phyloP scores from a whole-genome alignment of 2,329 filamentous ascomycete species.

The Pseudopyricularia cyperi region DNA sequence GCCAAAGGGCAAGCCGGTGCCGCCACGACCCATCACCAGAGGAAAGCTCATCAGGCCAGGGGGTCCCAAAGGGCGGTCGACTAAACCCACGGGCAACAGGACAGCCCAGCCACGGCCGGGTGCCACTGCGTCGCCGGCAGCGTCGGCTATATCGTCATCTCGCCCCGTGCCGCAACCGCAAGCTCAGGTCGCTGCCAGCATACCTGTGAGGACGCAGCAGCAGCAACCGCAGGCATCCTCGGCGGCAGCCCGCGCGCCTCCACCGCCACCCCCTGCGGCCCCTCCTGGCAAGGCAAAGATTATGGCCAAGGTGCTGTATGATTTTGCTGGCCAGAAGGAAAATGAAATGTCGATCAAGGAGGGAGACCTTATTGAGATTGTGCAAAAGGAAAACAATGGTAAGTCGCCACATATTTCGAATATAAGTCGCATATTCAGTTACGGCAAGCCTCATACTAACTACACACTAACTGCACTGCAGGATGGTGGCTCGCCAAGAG shows the following conservation, averaged over 20 bases:
- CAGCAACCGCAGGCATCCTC: constrained; percentile 33
- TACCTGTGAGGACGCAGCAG: constrained; percentile 36
- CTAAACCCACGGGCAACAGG: constrained; percentile 45
- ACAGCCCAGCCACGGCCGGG: constrained; percentile 29
- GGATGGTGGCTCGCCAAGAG: constrained; percentile 95
- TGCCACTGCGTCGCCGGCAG: constrained; percentile 19
- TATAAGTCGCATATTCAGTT: neutral
- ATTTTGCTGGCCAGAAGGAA: constrained; percentile 71
- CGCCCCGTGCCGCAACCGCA: constrained; percentile 14
- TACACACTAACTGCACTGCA: constrained; percentile 28
- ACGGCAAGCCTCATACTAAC: neutral
- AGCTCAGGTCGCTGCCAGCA: constrained; percentile 12
- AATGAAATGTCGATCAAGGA: constrained; percentile 75
- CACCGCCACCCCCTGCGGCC: constrained; percentile 56
- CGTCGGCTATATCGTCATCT: constrained; percentile 4
- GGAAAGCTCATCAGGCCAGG: constrained; percentile 87
- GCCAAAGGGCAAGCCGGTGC: constrained; percentile 74
- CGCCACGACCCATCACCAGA: constrained; percentile 80
- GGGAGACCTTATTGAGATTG: constrained; percentile 73
- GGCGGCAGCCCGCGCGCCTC: constrained; percentile 40
- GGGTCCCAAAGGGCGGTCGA: constrained; percentile 69
- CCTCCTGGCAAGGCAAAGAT: constrained; percentile 55
- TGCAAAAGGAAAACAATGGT: constrained; percentile 96
- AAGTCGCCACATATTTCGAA: neutral
- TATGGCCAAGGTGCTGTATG: constrained; percentile 82